Base-by-base conservation (phyloP, 1,139 yeast species). In the Hansenula lynferdii region DNA sequence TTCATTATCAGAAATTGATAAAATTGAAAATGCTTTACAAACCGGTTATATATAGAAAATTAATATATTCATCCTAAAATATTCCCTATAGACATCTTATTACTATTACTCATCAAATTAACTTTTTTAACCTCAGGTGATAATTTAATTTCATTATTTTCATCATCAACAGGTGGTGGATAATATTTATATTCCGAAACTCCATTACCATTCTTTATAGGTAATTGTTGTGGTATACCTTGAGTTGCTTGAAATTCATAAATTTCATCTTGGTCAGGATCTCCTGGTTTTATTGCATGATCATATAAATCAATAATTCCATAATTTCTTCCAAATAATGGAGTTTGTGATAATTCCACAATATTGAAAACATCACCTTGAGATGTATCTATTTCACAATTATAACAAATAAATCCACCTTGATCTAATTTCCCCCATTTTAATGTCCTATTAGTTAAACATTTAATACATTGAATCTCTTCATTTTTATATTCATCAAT, bases 1-100 rank as follows among this genome's bases (percentile, higher is more conserved):
- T 5, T 78, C 81, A 38, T 58, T 89, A 43, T 84, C 73, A 12
- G 96, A 89, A 48, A 82, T 89, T 12, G 86, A 82, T 46, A 63
- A 77, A 37, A 74, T 89, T 22, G 95, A 86, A 56, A 63, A 65
- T 25, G 66, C 72, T 2, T 57, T 76, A 39, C 60, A 64, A 38
- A 62, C 58, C 32, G 75, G 74, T 3, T 58, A 57, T 41, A 42
- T 58, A 27, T 58, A 41, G 41, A 22, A 3, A 5, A n/a, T 12
- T 30, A 8, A 15, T 8, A 6, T 10, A 11, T 26, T 39, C 32
- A 49, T n/a, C 48, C 53, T 17, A 52, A 38, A 2, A 53, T 48
- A 28, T 30, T 49, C 6, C 49, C 50, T n/a, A 46, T 46, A 12
- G 55, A 42, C 49, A 51, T 49, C 37, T 41, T 45, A 21, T 26